Conservation (phyloP, 75 land plant genomes). For the Sequoiadendron giganteum region DNA sequence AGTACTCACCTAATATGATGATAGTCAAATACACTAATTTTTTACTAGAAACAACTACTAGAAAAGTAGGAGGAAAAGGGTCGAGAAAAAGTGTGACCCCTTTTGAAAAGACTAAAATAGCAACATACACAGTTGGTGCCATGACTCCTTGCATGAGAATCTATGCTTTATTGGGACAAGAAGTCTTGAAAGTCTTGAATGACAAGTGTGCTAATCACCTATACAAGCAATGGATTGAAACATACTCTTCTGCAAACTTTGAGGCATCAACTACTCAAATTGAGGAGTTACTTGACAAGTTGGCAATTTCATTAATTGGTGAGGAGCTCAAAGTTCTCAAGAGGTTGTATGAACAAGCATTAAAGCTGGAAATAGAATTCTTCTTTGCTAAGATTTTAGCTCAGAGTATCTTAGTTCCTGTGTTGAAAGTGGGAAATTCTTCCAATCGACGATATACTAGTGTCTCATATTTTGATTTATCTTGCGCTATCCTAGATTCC, state of each 20-base stretch:
- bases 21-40: constrained; percentile 72
- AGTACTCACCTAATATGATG: constrained; percentile 36
- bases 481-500: constrained; percentile 90
- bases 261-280: constrained; percentile 49
- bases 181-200: constrained; percentile 31
- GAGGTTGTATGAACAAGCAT: constrained; percentile 80
- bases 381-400: constrained; percentile 56
- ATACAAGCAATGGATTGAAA: constrained; percentile 81
- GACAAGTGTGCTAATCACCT: constrained; percentile 38
- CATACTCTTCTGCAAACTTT: constrained; percentile 67
- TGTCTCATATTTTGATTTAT: constrained; percentile 94
- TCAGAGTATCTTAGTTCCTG: constrained; percentile 50
- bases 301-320: constrained; percentile 55
- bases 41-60: constrained; percentile 65
- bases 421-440: constrained; percentile 37
- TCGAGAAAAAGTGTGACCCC: constrained; percentile 55
- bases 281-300: constrained; percentile 82
- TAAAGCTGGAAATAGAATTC: constrained; percentile 77
- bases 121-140: constrained; percentile 77
- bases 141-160: constrained; percentile 94
- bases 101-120: constrained; percentile 58
- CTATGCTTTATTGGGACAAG: constrained; percentile 77
- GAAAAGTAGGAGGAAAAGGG: constrained; percentile 54
- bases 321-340: constrained; percentile 63
- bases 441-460: constrained; percentile 36